These are phyloP conservation scores for Talaromyces rugulosus DNA, from an alignment of 2,329 filamentous ascomycete genomes.

Conservation along the genomic window DNA sequence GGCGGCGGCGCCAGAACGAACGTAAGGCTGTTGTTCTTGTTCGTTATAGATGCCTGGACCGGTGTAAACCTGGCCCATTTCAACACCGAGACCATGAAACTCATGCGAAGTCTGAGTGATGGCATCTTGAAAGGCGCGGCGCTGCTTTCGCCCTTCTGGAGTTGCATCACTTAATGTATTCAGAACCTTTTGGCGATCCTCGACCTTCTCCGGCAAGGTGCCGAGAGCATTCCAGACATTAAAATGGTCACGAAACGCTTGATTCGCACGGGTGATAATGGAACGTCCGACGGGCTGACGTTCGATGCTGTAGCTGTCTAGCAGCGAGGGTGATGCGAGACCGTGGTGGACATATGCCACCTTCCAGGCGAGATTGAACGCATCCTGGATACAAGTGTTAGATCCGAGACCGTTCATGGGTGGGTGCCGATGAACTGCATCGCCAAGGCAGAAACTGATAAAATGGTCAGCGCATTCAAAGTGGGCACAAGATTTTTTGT, in stretches of 20 bases:
- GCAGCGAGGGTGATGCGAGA: conserved; percentile 27
- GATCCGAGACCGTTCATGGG: conserved; percentile 9
- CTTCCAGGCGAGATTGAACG: conserved; percentile 56
- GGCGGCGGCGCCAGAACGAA: conserved; percentile 19
- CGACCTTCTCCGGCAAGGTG: conserved; percentile 35
- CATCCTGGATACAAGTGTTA: conserved; percentile 19
- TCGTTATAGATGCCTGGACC: conserved; percentile 42
- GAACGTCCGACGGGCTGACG: conserved; percentile 49
- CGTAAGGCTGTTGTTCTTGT: conserved; percentile 34
- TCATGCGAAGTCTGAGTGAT: conserved; percentile 45
- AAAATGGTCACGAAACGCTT: conserved; percentile 52
- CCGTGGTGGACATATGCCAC: conserved; percentile 41
- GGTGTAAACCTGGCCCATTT: conserved; percentile 57
- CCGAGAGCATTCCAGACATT: conserved; percentile 47
- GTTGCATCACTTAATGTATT: conserved; percentile 40
- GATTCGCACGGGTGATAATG: conserved; percentile 55
- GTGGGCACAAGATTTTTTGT: too few species aligned
- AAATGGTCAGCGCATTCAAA: too few species aligned
- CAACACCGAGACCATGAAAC: conserved; percentile 54
- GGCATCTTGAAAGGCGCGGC: conserved; percentile 38
- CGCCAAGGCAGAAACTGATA: conserved; percentile 17
- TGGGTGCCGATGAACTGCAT: conserved; percentile 9
- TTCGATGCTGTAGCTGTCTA: conserved; percentile 45
- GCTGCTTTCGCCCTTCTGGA: conserved; percentile 33
- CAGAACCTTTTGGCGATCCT: conserved; percentile 36